Conservation (phyloP, 495 filamentous ascomycete species). For the Bacidia gigantensis region DNA sequence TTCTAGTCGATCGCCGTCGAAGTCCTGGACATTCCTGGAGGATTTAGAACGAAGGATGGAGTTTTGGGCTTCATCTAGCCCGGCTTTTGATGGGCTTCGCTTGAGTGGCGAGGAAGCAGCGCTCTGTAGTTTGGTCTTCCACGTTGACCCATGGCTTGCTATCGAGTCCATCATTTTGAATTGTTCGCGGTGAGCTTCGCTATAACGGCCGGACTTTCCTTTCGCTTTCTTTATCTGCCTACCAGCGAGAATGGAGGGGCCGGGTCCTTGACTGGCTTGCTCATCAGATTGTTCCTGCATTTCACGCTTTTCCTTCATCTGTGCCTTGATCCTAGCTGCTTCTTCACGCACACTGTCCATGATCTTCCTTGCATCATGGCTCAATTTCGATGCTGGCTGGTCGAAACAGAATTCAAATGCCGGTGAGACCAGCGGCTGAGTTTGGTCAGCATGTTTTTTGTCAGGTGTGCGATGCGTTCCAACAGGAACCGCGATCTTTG, state of each 20-base stretch:
- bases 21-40: constrained; percentile 20
- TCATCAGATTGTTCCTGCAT: constrained; percentile 28
- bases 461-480: constrained; percentile 28
- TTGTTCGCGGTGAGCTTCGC: constrained; percentile 66
- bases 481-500: constrained; percentile 2
- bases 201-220: constrained; percentile 63
- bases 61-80: constrained; percentile 37
- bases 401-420: constrained; percentile 64
- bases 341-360: constrained; percentile 65
- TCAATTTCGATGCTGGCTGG: constrained; percentile 46
- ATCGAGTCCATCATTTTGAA: constrained; percentile 98
- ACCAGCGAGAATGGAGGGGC: constrained; percentile 20
- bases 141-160: constrained; percentile 65
- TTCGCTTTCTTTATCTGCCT: constrained; percentile 68
- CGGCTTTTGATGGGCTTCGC: constrained; percentile 60
- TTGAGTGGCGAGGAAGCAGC: constrained; percentile 44
- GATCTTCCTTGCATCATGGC: constrained; percentile 57
- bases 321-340: constrained; percentile 49
- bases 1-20: constrained; percentile 19
- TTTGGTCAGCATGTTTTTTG: constrained; percentile 28
- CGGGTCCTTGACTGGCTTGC: constrained; percentile 25
- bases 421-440: constrained; percentile 35
- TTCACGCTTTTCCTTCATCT: constrained; percentile 42
- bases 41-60: constrained; percentile 25
- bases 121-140: constrained; percentile 49